Base-by-base conservation (phyloP, 768 basidiomycete genomes). In the Amanita rimosa region DNA sequence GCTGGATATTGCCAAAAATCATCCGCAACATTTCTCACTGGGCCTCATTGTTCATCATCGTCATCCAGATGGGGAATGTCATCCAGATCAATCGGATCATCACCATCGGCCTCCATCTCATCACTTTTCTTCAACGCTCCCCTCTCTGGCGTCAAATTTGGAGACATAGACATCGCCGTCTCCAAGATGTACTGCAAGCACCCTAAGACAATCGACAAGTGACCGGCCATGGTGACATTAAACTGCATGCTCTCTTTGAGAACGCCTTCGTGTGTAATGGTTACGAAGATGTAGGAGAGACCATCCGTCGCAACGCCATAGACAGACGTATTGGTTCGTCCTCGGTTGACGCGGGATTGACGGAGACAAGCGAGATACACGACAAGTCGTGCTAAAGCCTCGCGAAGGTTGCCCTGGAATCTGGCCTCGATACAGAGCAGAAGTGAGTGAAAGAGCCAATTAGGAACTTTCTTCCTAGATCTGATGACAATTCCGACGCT, bases 291-390 rank as follows among this genome's bases (percentile, higher is more conserved):
- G 37, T 46, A 29, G 21, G 17, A 50, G 53, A 35, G 44, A 51
- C 55, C 53, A 34, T 55, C 54, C 13, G 55, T 51, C 14, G 53
- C 49, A 44, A 52, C 35, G 10, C 53, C 55, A 36, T 48, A 54
- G 35, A 54, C 53, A 16, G 54, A 54, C 21, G 54, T 27, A 54
- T 55, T 36, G 14, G 16, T 48, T 49, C 47, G 45, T 19, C 45
- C 48, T 48, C 48, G 50, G 22, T 52, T 43, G 4, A 54, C 16
- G 19, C 54, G 54, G 11, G 54, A 55, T 35, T 55, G 54, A 47
- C 42, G 54, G 39, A 55, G 53, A 33, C 21, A 31, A 7, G 50
- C 54, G 33, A 55, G 44, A 39, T 53, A 54, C 11, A 43, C 45
- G 52, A 54, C 22, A 8, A 54, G 45, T 39, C 52, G 37, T 1